Base-by-base conservation (phyloP, 2,329 filamentous ascomycete species). In the Aspergillus tamarii region DNA sequence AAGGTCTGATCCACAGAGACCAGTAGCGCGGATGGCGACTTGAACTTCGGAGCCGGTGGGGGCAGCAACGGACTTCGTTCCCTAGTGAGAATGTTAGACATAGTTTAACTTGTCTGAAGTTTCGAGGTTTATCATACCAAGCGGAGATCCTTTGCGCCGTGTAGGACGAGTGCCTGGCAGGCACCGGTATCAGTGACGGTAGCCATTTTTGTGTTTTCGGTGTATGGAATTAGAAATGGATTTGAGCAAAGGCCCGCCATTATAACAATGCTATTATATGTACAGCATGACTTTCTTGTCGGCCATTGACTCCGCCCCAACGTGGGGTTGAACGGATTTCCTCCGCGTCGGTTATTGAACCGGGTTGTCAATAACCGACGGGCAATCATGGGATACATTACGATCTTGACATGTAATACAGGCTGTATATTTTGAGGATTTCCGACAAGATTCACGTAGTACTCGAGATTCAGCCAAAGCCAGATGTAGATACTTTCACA, bases 1-100 rank as follows among this genome's bases (percentile, higher is more conserved):
- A 6, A 89, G 84, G 76, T 92, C 89, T 57, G 86, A 89, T 73
- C 89, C 89, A 76, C 89, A 91, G 73, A 92, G 87, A 32, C 89
- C 89, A 5, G 89, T 91, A 68, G 86, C 84, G 66, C 85, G 85
- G 66, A 91, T 83, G 66, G 84, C 83, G 66, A 91, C 78, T 78
- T 91, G 86, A 59, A 91, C 84, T 74, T 91, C 88, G 66, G 78
- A 75, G 32, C 80, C 74, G 46, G 74, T 72, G 16, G 86, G 87
- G 16, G 80, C 69, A 34, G 80, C 68, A 53, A 86, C 75, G 11
- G 76, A 70, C 66, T 85, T 83, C 56, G 78, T 76, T 82, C 88
- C 86, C 87, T 88, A 69, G n/a, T 12, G n/a, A 16, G 14, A n/a
- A 11, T 48, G 54, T 72, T 63, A 69, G 63, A 5, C 43, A 16